Evolutionary conservation across 345 rosid species (phyloP).

Genomic region (Mangifera indica): DNA sequence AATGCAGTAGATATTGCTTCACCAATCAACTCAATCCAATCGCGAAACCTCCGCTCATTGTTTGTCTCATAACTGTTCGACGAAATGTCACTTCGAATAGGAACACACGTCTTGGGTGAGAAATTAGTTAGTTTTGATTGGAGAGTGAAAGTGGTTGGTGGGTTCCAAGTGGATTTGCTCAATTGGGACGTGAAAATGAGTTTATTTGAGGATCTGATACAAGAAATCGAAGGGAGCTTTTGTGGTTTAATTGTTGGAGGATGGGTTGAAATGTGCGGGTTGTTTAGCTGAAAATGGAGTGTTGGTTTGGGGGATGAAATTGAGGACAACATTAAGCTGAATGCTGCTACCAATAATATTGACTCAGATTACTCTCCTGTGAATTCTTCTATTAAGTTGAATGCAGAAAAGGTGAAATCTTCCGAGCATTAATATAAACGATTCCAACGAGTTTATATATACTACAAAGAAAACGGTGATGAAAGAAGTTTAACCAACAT

Average conservation of each 20-base stretch:
- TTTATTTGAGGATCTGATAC: not conserved
- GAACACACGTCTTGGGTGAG: not conserved
- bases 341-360: no score
- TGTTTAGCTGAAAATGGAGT: slow-evolving; percentile 1
- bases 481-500: no score
- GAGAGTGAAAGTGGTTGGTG: not conserved
- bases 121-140: no score
- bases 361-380: no score
- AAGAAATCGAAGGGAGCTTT: not conserved
- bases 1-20: slow-evolving; percentile 74
- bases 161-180: not conserved
- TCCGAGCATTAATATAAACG: no score
- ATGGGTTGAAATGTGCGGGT: not conserved
- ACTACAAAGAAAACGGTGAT: no score
- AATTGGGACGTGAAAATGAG: slow-evolving; percentile 6
- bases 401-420: no score
- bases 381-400: no score
- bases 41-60: slow-evolving; percentile 41
- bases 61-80: slow-evolving; percentile 36
- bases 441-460: no score
- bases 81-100: slow-evolving; percentile 55
- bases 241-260: not conserved
- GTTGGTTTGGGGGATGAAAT: not conserved
- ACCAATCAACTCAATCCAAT: slow-evolving; percentile 61
- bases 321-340: slow-evolving; percentile 10